A percentile compares a stretch with the other conserved stretches of the same genome.
phyloP scores from a whole-genome alignment of 768 basidiomycete species.

The Mycena epipterygia region DNA sequence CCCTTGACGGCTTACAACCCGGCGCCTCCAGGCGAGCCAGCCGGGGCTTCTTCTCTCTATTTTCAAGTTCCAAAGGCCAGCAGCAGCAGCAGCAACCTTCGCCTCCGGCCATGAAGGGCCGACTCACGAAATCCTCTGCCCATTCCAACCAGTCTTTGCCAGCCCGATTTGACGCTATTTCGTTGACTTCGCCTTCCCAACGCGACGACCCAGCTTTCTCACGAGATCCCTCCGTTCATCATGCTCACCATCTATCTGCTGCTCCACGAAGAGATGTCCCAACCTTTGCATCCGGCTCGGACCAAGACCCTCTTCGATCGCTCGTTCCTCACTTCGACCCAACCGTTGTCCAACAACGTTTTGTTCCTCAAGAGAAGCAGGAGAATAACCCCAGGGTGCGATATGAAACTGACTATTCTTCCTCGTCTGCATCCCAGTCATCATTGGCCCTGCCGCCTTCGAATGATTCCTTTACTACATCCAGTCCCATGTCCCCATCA shows the following conservation, averaged over 20 bases:
- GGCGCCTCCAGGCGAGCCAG: conserved; percentile 26
- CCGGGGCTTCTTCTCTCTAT: conserved; percentile 31
- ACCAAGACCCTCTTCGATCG: neutral
- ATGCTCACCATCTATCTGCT: conserved; percentile 17
- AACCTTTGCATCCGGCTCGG: conserved; percentile 12
- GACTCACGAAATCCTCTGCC: neutral
- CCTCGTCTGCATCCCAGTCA: conserved; percentile 17
- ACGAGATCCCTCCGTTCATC: conserved; percentile 14
- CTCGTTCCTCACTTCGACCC: neutral
- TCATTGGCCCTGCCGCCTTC: conserved; percentile 17
- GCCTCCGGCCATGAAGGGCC: conserved; percentile 2
- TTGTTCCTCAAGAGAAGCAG: neutral
- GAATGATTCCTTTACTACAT: conserved; percentile 10
- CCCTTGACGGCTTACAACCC: conserved; percentile 5
- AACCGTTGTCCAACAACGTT: neutral
- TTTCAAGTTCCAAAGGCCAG: conserved; percentile 21
- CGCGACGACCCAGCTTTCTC: conserved; percentile 31
- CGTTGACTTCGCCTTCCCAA: conserved; percentile 18
- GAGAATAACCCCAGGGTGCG: neutral
- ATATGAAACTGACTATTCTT: neutral
- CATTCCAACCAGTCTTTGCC: conserved; percentile 1
- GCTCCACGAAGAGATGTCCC: conserved; percentile 16
- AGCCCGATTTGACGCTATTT: conserved; percentile 24
- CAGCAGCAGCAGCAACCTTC: conserved; percentile 12
- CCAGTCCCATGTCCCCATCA: conserved; percentile 5